Evolutionary conservation across 2,329 filamentous ascomycete genomes (phyloP), one percentile per base, ranked within the genome.

Genomic region (Colletotrichum viniferum): DNA sequence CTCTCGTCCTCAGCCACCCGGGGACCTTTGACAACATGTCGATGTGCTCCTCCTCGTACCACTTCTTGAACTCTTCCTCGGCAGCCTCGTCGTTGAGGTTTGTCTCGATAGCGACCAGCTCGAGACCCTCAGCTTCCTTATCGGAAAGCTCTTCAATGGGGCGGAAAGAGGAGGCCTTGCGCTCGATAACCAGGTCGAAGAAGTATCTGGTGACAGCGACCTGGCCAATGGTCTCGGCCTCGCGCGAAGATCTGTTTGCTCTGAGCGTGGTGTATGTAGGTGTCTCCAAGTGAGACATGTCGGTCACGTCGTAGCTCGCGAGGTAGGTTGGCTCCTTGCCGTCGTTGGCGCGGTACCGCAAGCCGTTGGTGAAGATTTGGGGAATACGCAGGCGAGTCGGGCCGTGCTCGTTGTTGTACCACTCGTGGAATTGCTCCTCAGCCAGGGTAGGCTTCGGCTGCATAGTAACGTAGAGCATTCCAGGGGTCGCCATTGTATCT

Each of bases 371-470:
- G 81, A 92, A 92, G 81, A 96, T 92, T 79, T 94, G 92, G 5
- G 94, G 91, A 16, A 97, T 86, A 64, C 95, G 93, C 8, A 97
- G 90, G 63, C 95, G 93, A 18, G 92, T 91, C 21, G 95, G 95
- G 69, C 95, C 95, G 85, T 98, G 95, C 86, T 98, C 95, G 84
- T 96, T 97, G 87, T 97, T 96, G 87, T 98, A 98, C 94, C 95
- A 96, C 83, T 97, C 95, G 84, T 97, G 94, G 85, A 98, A 97
- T 80, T 94, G 92, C 77, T 91, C 88, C 63, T 89, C 84, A 71
- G 92, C 87, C 79, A 95, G 88, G 78, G 89, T 89, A 73, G 90
- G 87, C 83, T 90, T 89, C 79, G 95, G 95, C 85, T 96, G 92
- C 93, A 97, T 97, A 18, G 94, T 96, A 79, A 98, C 95, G 83